Conservation (phyloP, 345 rosid species). For the Diplotaxis tenuifolia region DNA sequence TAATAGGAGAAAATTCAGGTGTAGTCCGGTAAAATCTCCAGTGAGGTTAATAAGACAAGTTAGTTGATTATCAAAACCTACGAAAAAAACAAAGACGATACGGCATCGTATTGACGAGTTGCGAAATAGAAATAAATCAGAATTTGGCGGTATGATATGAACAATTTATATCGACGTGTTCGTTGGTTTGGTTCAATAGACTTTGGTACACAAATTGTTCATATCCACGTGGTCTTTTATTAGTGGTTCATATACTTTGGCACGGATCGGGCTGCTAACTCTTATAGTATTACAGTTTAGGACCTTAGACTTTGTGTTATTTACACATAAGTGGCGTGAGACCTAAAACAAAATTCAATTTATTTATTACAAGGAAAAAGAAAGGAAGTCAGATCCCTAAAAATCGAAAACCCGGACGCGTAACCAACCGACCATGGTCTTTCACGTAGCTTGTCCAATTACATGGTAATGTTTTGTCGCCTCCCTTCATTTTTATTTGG, state of each 20-base stretch:
- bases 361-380: background rate
- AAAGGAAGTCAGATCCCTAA: constrained; percentile 48
- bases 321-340: background rate
- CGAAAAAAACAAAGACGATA: too few relatives aligned
- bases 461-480: constrained; percentile 40
- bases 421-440: constrained; percentile 73
- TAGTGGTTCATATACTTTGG: background rate
- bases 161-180: too few relatives aligned
- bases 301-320: background rate
- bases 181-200: too few relatives aligned
- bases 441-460: constrained; percentile 99
- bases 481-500: background rate
- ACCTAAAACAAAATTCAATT: constrained; percentile 14
- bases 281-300: background rate
- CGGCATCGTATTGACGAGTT: too few relatives aligned
- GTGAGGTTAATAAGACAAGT: too few relatives aligned
- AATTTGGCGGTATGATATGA: too few relatives aligned
- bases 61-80: too few relatives aligned
- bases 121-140: too few relatives aligned
- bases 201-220: background rate
- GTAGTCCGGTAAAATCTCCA: too few relatives aligned
- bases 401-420: constrained; percentile 45
- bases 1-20: too few relatives aligned
- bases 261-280: background rate
- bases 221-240: background rate